phyloP scores from a whole-genome alignment of 495 filamentous ascomycete species.

The Xylaria longipes region DNA sequence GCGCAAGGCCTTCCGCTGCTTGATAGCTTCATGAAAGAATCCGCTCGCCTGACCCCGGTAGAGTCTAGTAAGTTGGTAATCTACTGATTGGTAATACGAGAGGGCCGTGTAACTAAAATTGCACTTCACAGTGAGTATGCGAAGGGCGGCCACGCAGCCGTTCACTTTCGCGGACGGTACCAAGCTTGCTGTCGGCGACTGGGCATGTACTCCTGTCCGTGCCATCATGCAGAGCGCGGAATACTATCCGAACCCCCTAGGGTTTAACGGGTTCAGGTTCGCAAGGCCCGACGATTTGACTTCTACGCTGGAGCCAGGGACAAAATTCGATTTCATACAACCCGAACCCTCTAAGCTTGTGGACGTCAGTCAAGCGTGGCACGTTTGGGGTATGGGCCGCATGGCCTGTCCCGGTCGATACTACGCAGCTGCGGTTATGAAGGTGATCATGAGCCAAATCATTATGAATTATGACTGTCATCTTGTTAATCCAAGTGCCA shows the following conservation, averaged over 20 bases:
- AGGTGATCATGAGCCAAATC: slow-evolving; percentile 36
- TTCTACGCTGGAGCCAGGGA: background rate
- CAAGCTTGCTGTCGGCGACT: slow-evolving; percentile 33
- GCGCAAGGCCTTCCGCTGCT: slow-evolving; percentile 37
- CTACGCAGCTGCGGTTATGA: slow-evolving; percentile 38
- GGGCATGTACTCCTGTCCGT: slow-evolving; percentile 35
- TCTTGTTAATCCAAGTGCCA: slow-evolving; percentile 24
- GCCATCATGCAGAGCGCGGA: slow-evolving; percentile 27
- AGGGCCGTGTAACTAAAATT: too few relatives aligned
- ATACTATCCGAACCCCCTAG: slow-evolving; percentile 28
- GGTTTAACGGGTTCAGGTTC: slow-evolving; percentile 40
- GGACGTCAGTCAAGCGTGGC: slow-evolving; percentile 30
- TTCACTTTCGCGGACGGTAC: slow-evolving; percentile 41
- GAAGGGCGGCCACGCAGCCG: slow-evolving; percentile 33
- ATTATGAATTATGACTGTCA: slow-evolving; percentile 35
- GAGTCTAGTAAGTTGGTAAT: slow-evolving; percentile 32
- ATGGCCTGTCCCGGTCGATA: slow-evolving; percentile 38
- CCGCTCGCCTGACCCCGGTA: slow-evolving; percentile 39
- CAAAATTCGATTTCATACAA: slow-evolving; percentile 15
- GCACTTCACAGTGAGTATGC: slow-evolving; percentile 31
- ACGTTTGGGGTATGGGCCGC: slow-evolving; percentile 38
- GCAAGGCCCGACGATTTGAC: background rate
- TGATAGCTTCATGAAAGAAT: slow-evolving; percentile 50
- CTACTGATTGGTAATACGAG: background rate
- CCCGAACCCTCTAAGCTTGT: slow-evolving; percentile 32